phyloP scores from a whole-genome alignment of 305 asterid species.

The Lippia alba region DNA sequence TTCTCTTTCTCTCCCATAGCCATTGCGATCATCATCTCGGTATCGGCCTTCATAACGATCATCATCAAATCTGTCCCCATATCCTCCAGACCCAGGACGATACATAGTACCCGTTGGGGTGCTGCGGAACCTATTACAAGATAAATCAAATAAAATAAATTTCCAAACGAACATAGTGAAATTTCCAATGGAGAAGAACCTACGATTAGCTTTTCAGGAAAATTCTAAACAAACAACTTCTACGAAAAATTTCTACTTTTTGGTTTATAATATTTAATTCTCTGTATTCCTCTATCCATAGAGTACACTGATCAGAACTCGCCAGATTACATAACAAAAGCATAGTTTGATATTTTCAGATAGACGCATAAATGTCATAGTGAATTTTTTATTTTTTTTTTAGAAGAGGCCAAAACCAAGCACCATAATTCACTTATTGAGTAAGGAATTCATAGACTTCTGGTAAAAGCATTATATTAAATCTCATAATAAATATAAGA shows the following conservation, averaged over 20 bases:
- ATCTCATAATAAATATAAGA: background rate
- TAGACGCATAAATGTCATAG: background rate
- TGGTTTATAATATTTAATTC: too few species aligned
- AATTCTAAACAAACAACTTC: too few species aligned
- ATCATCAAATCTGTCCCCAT: slow-evolving; percentile 74
- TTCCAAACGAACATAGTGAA: background rate
- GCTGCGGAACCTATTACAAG: slow-evolving; percentile 62
- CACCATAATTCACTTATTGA: background rate
- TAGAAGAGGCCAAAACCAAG: slow-evolving; percentile 9
- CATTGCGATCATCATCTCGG: slow-evolving; percentile 68
- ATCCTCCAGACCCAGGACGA: slow-evolving; percentile 78
- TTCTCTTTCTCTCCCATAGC: slow-evolving; percentile 67
- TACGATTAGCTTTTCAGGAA: too few species aligned
- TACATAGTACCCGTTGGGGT: slow-evolving; percentile 67
- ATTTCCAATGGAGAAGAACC: too few species aligned
- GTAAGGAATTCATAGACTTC: slow-evolving; percentile 20
- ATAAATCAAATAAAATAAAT: slow-evolving; percentile 21
- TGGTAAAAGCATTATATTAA: slow-evolving; percentile 18
- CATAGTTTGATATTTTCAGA: slow-evolving; percentile 1
- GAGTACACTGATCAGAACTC: background rate
- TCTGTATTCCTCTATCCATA: too few species aligned
- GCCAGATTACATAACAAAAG: background rate
- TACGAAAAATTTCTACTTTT: too few species aligned
- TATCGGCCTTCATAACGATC: slow-evolving; percentile 60
- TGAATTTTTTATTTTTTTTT: slow-evolving; percentile 2